Conservation (phyloP, 2,329 filamentous ascomycete species). For the Fulvia fulva region DNA sequence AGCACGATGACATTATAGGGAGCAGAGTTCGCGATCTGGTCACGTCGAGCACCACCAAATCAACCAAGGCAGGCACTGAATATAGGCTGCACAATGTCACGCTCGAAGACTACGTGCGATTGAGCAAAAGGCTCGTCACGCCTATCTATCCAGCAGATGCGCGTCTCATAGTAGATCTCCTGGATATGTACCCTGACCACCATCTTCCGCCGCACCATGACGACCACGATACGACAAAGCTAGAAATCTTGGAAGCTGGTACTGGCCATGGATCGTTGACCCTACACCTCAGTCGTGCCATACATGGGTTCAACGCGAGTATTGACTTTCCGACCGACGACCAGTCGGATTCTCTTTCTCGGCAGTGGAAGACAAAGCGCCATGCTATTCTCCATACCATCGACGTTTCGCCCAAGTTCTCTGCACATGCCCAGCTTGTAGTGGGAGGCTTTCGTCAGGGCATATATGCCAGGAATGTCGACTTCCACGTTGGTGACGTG, state of each 20-base stretch:
- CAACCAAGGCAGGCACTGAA: slow-evolving; percentile 38
- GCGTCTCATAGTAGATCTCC: slow-evolving; percentile 67
- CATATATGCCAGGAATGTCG: slow-evolving; percentile 65
- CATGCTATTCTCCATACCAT: slow-evolving; percentile 71
- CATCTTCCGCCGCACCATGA: slow-evolving; percentile 34
- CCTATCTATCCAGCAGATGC: slow-evolving; percentile 75
- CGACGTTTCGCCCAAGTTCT: slow-evolving; percentile 61
- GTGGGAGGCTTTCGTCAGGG: slow-evolving; percentile 65
- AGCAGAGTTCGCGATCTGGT: slow-evolving; percentile 57
- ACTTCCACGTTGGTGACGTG: slow-evolving; percentile 69
- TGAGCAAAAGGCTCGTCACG: slow-evolving; percentile 67
- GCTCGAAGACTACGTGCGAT: slow-evolving; percentile 67
- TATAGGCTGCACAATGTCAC: slow-evolving; percentile 62
- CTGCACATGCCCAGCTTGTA: slow-evolving; percentile 60
- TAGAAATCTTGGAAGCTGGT: slow-evolving; percentile 79
- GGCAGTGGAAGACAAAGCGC: slow-evolving; percentile 38
- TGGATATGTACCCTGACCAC: slow-evolving; percentile 64
- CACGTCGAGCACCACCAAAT: slow-evolving; percentile 39
- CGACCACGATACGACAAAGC: slow-evolving; percentile 4
- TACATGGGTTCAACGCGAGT: slow-evolving; percentile 66
- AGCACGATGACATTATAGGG: slow-evolving; percentile 60
- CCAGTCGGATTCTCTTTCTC: neutral
- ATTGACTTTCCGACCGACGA: slow-evolving; percentile 35
- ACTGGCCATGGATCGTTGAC: slow-evolving; percentile 81
- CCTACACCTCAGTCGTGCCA: slow-evolving; percentile 67